A percentile compares a stretch with the other conserved stretches of the same genome.
These are phyloP conservation scores for Echium plantagineum DNA, from an alignment of 257 asterid species.

Conservation along the genomic window DNA sequence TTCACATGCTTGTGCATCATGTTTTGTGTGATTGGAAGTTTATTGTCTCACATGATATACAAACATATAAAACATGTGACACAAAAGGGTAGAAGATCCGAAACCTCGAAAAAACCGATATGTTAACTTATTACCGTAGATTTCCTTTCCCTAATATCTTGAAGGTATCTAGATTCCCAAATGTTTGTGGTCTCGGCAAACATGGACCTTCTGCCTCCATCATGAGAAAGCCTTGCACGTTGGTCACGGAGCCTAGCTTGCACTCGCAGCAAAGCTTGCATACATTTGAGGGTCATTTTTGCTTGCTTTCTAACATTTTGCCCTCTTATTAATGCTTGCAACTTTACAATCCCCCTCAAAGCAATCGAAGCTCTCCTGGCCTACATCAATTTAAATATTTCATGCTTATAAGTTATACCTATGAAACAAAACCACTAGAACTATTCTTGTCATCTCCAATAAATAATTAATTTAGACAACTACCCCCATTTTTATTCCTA, in stretches of 20 bases:
- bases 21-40: too few species aligned
- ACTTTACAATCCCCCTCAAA: conserved; percentile 36
- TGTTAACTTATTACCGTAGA: conserved; percentile 18
- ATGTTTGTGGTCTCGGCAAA: conserved; percentile 19
- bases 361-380: conserved; percentile 41
- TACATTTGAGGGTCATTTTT: conserved; percentile 29
- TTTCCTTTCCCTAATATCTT: conserved; percentile 16
- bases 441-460: neutral
- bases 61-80: too few species aligned
- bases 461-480: too few species aligned
- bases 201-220: conserved; percentile 22
- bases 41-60: too few species aligned
- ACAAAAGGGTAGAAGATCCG: too few species aligned
- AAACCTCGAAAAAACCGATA: neutral
- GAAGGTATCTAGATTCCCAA: conserved; percentile 17
- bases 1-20: too few species aligned
- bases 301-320: conserved; percentile 38
- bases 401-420: too few species aligned
- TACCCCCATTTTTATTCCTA: too few species aligned
- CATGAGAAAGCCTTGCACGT: conserved; percentile 20
- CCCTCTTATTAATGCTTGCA: conserved; percentile 43
- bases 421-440: too few species aligned
- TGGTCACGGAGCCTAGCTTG: conserved; percentile 30
- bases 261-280: conserved; percentile 41
- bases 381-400: conserved; percentile 6